Evolutionary conservation across 495 filamentous ascomycete genomes (phyloP).

Genomic region (Hypoxylon lenormandii): DNA sequence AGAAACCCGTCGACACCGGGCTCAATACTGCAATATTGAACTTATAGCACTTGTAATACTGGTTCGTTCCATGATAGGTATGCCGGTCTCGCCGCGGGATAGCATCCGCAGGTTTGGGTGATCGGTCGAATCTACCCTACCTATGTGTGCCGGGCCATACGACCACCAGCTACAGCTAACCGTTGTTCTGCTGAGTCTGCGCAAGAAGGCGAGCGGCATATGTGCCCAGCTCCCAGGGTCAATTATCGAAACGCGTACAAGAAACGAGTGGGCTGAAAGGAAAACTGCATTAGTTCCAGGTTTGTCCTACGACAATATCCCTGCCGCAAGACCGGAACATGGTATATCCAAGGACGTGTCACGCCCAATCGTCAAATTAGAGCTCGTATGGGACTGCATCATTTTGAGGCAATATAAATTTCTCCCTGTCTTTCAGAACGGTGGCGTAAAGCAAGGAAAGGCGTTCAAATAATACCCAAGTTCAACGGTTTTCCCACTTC

Average conservation of each 20-base stretch:
- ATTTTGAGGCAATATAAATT: conserved; percentile 20
- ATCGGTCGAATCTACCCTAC: no score
- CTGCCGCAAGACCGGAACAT: conserved; percentile 1
- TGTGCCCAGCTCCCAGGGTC: not conserved
- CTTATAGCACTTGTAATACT: no score
- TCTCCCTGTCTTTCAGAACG: not conserved
- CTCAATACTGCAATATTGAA: no score
- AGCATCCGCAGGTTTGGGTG: no score
- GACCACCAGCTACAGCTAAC: no score
- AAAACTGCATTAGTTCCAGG: conserved; percentile 22
- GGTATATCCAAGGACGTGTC: conserved; percentile 24
- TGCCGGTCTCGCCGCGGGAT: no score
- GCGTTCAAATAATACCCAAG: not conserved
- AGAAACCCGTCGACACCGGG: no score
- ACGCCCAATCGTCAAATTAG: conserved; percentile 9
- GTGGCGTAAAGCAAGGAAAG: conserved; percentile 4
- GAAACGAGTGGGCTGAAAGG: conserved; percentile 20
- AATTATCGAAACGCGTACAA: not conserved
- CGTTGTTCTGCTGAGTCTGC: not conserved
- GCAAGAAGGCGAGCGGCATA: conserved; percentile 20
- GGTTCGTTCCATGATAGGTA: no score
- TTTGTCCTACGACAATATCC: conserved; percentile 10
- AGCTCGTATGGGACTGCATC: conserved; percentile 28
- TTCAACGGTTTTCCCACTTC: not conserved
- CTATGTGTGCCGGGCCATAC: no score